Base-by-base conservation (phyloP, 2,329 filamentous ascomycete species). In the Hypomyces rosellus region DNA sequence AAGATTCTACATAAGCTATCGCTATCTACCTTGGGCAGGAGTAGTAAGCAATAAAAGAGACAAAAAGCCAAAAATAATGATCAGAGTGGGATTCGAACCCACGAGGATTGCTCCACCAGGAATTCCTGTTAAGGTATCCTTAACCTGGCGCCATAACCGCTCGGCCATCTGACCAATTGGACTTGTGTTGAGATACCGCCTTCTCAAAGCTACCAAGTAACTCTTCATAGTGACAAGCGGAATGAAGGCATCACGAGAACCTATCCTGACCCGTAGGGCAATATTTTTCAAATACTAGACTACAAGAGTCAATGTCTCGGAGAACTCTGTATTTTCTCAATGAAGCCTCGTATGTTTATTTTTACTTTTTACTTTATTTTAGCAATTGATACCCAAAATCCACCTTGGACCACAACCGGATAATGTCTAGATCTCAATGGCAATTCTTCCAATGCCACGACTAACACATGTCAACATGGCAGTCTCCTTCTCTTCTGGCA, bases 381-480 rank as follows among this genome's bases (percentile, higher is more conserved):
- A 30, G 25, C 6, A 2, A 30, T 30, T 11, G 9, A 30, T 11
- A 30, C 25, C 25, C 25, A 11, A 30, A 7, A 5, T 4, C 25
- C 25, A 30, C 25, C 25, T n/a, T 2, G 8, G 34, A 14, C 34
- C 5, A 13, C n/a, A 20, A 20, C 20, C 20, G 3, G 5, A 20
- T 4, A 13, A 11, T 22, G 14, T 34, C 46, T 52, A 52, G 12
- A 52, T 38, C 34, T 52, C 74, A 47, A 80, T 68, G 1, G 64
- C 64, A 43, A 80, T 76, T 40, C 66, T 64, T 3, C 75, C 75
- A 36, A 78, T 60, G 0, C 77, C 77, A 2, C 77, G 69, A 57
- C 75, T 78, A 2, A 80, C 75, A 57, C 77, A 80, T 9, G 74
- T 63, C 51, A 80, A 58, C 74, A 80, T 75, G 1, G 64, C 63